phyloP scores from a whole-genome alignment of 257 asterid genomes.

The Lantana camara region DNA sequence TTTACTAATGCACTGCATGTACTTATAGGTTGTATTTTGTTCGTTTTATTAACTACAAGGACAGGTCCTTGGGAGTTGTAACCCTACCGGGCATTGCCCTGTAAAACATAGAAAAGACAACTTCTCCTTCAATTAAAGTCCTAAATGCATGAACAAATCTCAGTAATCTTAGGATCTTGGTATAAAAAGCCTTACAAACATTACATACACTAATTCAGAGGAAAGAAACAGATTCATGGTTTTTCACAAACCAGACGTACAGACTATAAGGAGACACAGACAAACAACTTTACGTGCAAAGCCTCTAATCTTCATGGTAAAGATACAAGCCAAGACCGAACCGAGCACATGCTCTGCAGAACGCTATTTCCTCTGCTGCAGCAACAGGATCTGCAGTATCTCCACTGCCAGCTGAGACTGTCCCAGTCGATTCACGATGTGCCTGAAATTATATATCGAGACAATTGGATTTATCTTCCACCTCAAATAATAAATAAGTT shows the following conservation, averaged over 20 bases:
- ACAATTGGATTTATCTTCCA: background rate
- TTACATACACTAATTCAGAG: slow-evolving; percentile 19
- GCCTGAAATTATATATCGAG: slow-evolving; percentile 63
- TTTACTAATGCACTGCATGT: too few relatives aligned
- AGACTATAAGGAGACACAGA: slow-evolving; percentile 1
- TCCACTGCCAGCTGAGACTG: slow-evolving; percentile 50
- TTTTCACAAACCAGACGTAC: slow-evolving; percentile 14
- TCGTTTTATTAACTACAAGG: too few relatives aligned
- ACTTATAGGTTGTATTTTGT: too few relatives aligned
- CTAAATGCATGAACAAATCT: background rate
- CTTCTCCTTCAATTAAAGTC: too few relatives aligned
- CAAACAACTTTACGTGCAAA: slow-evolving; percentile 5
- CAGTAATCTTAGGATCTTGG: slow-evolving; percentile 1
- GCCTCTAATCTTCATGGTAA: slow-evolving; percentile 63
- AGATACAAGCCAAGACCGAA: slow-evolving; percentile 96
- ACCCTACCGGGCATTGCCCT: too few relatives aligned
- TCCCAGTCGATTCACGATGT: slow-evolving; percentile 91
- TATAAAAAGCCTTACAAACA: slow-evolving; percentile 4
- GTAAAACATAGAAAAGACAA: too few relatives aligned
- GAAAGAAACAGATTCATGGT: background rate
- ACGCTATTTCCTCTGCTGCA: slow-evolving; percentile 93
- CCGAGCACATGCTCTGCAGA: slow-evolving; percentile 93
- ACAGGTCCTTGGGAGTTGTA: too few relatives aligned
- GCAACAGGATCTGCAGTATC: slow-evolving; percentile 64
- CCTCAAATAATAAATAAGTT: background rate